A percentile compares a stretch with the other conserved stretches of the same genome.
phyloP scores from a whole-genome alignment of 1,284 basidiomycete species.

The Irpex sp. region DNA sequence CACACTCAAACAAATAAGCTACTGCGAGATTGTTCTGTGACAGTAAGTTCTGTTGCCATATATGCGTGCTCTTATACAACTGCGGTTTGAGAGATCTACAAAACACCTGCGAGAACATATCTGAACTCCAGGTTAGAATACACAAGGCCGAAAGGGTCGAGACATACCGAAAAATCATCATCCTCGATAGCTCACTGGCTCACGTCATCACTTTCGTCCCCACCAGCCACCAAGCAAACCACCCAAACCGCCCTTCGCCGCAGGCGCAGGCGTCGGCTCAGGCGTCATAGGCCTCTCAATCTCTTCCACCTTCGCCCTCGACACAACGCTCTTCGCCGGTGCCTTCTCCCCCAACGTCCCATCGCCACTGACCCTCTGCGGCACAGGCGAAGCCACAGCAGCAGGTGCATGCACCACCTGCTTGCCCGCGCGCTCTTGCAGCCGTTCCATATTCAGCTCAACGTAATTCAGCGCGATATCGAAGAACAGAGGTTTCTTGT shows the following conservation, averaged over 20 bases:
- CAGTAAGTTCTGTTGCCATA: too few species aligned
- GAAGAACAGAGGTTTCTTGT: conserved; percentile 87
- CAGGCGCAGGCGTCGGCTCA: conserved; percentile 27
- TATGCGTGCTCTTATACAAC: too few species aligned
- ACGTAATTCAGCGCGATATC: conserved; percentile 94
- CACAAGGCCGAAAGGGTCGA: too few species aligned
- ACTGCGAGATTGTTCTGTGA: too few species aligned
- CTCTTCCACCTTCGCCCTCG: conserved; percentile 34
- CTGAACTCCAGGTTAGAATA: too few species aligned
- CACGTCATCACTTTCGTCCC: conserved; percentile 33
- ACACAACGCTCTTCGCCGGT: conserved; percentile 20
- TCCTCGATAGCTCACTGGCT: neutral
- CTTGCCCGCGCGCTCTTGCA: conserved; percentile 71
- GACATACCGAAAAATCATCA: too few species aligned
- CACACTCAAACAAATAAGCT: too few species aligned
- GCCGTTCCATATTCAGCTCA: conserved; percentile 75
- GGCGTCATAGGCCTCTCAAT: conserved; percentile 37
- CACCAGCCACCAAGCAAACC: conserved; percentile 53
- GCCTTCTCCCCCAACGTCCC: conserved; percentile 12
- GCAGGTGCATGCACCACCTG: conserved; percentile 17
- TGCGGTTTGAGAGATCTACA: too few species aligned
- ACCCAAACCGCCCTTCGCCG: conserved; percentile 36
- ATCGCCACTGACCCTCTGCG: conserved; percentile 3
- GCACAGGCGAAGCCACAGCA: conserved; percentile 14
- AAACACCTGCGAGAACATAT: too few species aligned